Evolutionary conservation across 139 green algal genomes (phyloP), one percentile per base, ranked within the genome.

Genomic region (Limnomonas spitsbergensis): DNA sequence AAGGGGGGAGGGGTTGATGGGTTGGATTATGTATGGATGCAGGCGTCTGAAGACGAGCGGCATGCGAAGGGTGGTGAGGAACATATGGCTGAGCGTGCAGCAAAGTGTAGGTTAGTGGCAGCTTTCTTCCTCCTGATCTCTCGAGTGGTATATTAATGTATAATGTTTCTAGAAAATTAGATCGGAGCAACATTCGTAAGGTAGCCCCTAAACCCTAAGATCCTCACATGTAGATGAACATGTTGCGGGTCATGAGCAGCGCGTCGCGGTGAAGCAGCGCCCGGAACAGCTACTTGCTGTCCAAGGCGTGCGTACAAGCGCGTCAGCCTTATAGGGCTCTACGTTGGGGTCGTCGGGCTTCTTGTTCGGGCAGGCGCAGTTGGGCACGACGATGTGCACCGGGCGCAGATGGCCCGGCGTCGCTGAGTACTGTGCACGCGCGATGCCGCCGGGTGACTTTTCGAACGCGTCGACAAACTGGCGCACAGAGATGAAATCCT

Each of bases 241-340:
- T 54, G 77, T 90, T 88, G 40, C 88, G 80, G 76, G 82, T 80
- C 81, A 89, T 86, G 38, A 92, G 81, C 1, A 82, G 80, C 20
- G 40, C 72, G 20, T 92, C 88, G 38, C 71, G 71, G 14, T 54
- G 32, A 7, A 77, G 27, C 37, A 66, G 52, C 35, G 37, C 71
- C 29, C 38, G 35, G n/a, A 77, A 32, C n/a, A 32, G 20, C 1
- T 38, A 20, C 39, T 7, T 32, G 14, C 29, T 32, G 24, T 26
- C 24, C 2, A 77, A 34, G 3, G 40, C 71, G 38, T 61, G 47
- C 47, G 47, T 20, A 29, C 14, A 14, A 61, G 47, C 14, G 14
- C 47, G 20, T 61, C 47, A 29, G 47, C 20, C 14, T 14, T 20
- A 61, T 61, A 61, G 20, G 47, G 47, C 14, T 14, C n/a, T n/a